Evolutionary conservation across 306 rosid genomes (phyloP), one percentile per base, ranked within the genome.

Genomic region (Quercus robur): DNA sequence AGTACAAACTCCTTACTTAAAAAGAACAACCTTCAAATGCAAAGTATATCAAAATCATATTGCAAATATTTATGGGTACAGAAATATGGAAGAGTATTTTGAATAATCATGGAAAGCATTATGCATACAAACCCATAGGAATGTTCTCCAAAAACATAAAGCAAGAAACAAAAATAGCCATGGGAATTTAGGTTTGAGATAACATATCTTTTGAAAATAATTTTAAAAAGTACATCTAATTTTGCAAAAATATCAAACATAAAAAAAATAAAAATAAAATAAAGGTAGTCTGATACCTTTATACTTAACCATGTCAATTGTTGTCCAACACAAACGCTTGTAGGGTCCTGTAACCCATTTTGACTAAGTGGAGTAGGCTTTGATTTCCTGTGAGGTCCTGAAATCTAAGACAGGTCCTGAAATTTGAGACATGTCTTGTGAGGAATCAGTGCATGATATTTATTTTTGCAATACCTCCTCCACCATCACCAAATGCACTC

Each of bases 301-400:
- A 92, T 69, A 76, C 97, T 92, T 78, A 94, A 85, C 86, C 88
- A 76, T n/a, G 91, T 85, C 86, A 94, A 83, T 85, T 94, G 97
- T 75, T 94, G 97, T 70, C 97, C 94, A 74, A 77, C 66, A 52
- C 98, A 95, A 85, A 82, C 76, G 75, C 94, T 94, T 56, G 98
- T 91, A 63, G 97, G 97, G 78, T 92, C 98, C 25, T 73, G 82
- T 84, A 92, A 94, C 41, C 98, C 98, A 86, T 74, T 91, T 88
- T 94, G 98, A 87, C 97, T 92, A 13, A 92, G 90, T 68, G 97
- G 95, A 79, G 98, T 92, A 68, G 78, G 78, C 74, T 79, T 86
- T 59, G 95, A 87, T 83, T 80, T 94, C 79, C 86, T 78, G 70
- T 74, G 90, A 79, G 97, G 94, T 63, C 90, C 94, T 52, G 97